These are phyloP conservation scores for Zostera marina DNA, from an alignment of 116 monocot genomes.

Conservation along the genomic window DNA sequence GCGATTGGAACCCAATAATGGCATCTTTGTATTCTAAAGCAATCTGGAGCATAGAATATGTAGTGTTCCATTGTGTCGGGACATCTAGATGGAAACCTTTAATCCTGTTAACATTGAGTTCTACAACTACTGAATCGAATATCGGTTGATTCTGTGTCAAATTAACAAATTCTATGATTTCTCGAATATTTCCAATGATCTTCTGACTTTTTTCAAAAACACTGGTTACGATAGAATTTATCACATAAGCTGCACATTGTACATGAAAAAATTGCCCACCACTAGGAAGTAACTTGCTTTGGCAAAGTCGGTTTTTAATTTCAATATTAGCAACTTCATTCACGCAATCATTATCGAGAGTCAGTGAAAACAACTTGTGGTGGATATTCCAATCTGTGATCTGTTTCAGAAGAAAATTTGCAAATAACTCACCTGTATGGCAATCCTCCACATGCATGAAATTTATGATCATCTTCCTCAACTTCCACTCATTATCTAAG, in stretches of 20 bases:
- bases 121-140: conserved; percentile 14
- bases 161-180: conserved; percentile 11
- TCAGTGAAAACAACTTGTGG: conserved; percentile 19
- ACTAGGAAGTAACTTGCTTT: conserved; percentile 7
- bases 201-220: conserved; percentile 8
- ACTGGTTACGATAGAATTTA: conserved; percentile 14
- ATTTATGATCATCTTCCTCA: conserved; percentile 25
- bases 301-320: conserved; percentile 9
- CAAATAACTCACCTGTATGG: conserved; percentile 12
- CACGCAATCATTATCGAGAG: conserved; percentile 14
- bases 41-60: conserved; percentile 25
- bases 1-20: conserved; percentile 11
- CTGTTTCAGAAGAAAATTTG: conserved; percentile 13
- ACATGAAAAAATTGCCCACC: conserved; percentile 23
- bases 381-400: conserved; percentile 26
- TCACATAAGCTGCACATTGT: conserved; percentile 12
- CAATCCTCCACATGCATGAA: conserved; percentile 21
- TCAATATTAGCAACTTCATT: conserved; percentile 14
- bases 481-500: conserved; percentile 20
- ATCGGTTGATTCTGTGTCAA: conserved; percentile 8
- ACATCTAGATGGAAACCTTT: conserved; percentile 20
- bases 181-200: conserved; percentile 10
- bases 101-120: conserved; percentile 9
- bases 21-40: conserved; percentile 24
- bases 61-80: conserved; percentile 20